A percentile compares a stretch with the other conserved stretches of the same genome.
phyloP scores from a whole-genome alignment of 805 yeast species.

The Helenozyma rhizophorensis region DNA sequence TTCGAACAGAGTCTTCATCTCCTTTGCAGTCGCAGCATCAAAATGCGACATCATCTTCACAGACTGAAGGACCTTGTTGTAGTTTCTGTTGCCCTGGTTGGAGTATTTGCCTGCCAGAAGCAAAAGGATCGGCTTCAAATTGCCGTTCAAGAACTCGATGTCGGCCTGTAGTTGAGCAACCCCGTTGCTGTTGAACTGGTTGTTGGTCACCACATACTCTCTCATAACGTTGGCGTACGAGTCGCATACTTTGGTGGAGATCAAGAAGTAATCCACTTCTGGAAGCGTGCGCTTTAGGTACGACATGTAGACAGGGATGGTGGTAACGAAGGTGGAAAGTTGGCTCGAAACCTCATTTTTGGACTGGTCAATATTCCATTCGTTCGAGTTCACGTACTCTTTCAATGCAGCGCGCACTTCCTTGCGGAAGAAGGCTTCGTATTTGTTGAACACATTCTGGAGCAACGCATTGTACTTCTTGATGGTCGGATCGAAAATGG shows the following conservation, averaged over 20 bases:
- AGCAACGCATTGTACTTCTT: conserved; percentile 20
- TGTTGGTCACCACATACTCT: conserved; percentile 38
- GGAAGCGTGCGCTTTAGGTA: conserved; percentile 21
- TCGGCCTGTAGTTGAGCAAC: conserved; percentile 30
- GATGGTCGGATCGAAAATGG: conserved; percentile 28
- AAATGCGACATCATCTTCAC: conserved; percentile 24
- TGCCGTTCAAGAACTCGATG: conserved; percentile 17
- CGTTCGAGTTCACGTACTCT: conserved; percentile 32
- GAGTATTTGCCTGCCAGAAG: conserved; percentile 14
- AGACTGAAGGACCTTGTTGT: conserved; percentile 24
- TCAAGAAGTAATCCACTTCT: conserved; percentile 25
- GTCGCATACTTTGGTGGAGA: conserved; percentile 26
- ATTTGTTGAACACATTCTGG: conserved; percentile 17
- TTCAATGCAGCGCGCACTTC: conserved; percentile 30
- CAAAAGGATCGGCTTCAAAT: conserved; percentile 18
- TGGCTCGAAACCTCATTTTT: conserved; percentile 16
- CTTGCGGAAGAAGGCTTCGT: conserved; percentile 27
- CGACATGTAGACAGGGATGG: conserved; percentile 23
- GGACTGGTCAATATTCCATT: conserved; percentile 24
- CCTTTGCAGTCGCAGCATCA: conserved; percentile 19
- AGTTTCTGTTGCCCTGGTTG: conserved; percentile 21
- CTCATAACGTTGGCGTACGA: conserved; percentile 23
- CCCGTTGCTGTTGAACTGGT: conserved; percentile 30
- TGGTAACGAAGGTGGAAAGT: conserved; percentile 19
- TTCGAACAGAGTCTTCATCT: conserved; percentile 12